Evolutionary conservation across 129 eudicot genomes (phyloP), one percentile per base, ranked within the genome.

Genomic region (Tagetes patula): DNA sequence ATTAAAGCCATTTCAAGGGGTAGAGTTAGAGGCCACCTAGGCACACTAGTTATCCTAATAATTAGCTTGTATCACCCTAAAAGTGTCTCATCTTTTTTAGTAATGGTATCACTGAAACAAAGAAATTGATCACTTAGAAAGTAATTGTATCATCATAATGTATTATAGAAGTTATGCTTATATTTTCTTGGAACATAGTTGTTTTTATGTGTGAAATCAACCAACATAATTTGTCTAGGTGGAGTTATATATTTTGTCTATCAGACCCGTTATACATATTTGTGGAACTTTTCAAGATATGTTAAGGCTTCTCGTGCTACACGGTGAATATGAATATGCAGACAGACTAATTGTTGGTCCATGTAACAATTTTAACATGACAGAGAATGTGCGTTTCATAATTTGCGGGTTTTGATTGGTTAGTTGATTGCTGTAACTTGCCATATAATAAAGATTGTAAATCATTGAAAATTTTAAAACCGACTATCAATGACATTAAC

Each of bases 1-100:
- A 47, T 68, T 7, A n/a, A 33, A 13, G 60, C 45, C 72, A 69
- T 34, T 69, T 36, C 47, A 69, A 69, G 43, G 61, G 48, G 34
- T 36, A 68, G 73, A 36, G 27, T 69, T 69, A 50, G 34, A 69
- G 43, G 43, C 43, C 43, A 40, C 43, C 43, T 47, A 47, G 52
- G 52, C 52, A 47, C 52, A 46, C 14, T 47, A 47, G 3, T 46
- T 7, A 7, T 46, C 13, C 50, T 20, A 2, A 20, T 31, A 55
- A 55, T 55, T 34, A 54, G 6, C 34, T 27, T 14, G 33, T 54
- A 5, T 54, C 10, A 54, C 2, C 9, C 61, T 20, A 54, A 36
- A 36, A 54, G 20, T 53, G 5, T 54, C 61, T 9, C 12, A 27
- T 54, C 61, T 6, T 1, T 55, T 55, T 27, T 55, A 27, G 61